Evolutionary conservation across 257 asterid species (phyloP), one percentile per base, ranked within the genome.

Genomic region (Craterostigma plantagineum): DNA sequence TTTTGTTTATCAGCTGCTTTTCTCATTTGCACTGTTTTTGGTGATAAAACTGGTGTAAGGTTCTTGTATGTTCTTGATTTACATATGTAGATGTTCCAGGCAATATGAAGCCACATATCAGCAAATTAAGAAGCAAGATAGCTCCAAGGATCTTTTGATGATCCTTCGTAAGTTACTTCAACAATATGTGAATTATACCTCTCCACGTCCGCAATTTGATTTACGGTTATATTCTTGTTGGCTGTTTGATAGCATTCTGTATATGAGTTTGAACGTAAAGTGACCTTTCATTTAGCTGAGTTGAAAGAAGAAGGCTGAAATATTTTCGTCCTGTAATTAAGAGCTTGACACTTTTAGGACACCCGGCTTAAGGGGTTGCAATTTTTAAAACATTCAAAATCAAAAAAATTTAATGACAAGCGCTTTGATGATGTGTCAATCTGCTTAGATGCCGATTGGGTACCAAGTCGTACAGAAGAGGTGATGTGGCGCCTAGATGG

Each of bases 71-170:
- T 16, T 11, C 49, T 40, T 46, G 54, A 42, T 54, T 46, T 46
- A 23, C 30, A 23, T 23, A 23, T 50, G 38, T 42, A 35, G 35
- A 27, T 46, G 60, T 48, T 27, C n/a, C 64, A 90, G 99, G 83
- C 83, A 90, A 71, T 83, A 83, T 54, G 82, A 83, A 63, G 87
- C 84, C 45, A 58, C 63, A 55, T 71, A 69, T 52, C 78, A 58
- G 54, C 86, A 70, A 43, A 73, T 83, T 46, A 67, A 57, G 68
- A 67, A 67, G 64, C 71, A 69, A 45, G 67, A 63, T 53, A 59
- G 42, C 54, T 72, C 87, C 50, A 64, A 64, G 35, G 75, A 83
- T 61, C 70, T 90, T 58, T 68, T 68, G 60, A 68, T 63, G 51
- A 65, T 67, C 63, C 66, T 83, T 37, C 69, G 92, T 90, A 75